Conservation (phyloP, 148 eudicot genomes). For the Spergularia bocconei region DNA sequence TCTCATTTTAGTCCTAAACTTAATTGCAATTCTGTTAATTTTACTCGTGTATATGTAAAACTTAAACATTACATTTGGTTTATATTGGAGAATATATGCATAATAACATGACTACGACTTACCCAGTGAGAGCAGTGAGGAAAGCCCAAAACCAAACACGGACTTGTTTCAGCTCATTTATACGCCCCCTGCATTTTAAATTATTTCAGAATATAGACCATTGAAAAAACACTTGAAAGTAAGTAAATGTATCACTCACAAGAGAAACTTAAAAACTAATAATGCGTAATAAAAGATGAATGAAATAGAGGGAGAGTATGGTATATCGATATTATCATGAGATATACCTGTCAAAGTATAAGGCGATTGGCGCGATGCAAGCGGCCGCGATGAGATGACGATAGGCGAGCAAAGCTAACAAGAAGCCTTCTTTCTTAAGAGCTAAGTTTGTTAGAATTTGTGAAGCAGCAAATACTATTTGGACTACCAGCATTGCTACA, state of each 20-base stretch:
- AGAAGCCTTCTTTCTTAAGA: conserved; percentile 40
- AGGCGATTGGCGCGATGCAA: conserved; percentile 54
- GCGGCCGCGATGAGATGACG: conserved; percentile 54
- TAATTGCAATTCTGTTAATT: no score
- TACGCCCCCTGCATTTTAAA: not conserved
- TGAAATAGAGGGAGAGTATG: no score
- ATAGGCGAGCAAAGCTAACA: conserved; percentile 55
- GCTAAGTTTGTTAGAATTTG: conserved; percentile 48
- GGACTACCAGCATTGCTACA: conserved; percentile 53
- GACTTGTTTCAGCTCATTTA: not conserved
- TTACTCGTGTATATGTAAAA: no score
- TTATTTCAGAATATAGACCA: not conserved
- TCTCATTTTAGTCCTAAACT: no score
- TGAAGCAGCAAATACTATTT: conserved; percentile 41
- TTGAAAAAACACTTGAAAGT: not conserved
- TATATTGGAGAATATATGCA: no score
- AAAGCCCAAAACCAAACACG: conserved; percentile 20
- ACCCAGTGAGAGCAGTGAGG: conserved; percentile 7
- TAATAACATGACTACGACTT: no score
- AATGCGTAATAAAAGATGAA: no score
- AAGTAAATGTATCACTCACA: no score
- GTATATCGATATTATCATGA: no score
- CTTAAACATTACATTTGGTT: no score
- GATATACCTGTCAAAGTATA: conserved; percentile 47
- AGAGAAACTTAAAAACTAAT: no score